These are phyloP conservation scores for Neoconidiobolus thromboides DNA, from an alignment of 371 early-diverging fungal species.

Conservation along the genomic window DNA sequence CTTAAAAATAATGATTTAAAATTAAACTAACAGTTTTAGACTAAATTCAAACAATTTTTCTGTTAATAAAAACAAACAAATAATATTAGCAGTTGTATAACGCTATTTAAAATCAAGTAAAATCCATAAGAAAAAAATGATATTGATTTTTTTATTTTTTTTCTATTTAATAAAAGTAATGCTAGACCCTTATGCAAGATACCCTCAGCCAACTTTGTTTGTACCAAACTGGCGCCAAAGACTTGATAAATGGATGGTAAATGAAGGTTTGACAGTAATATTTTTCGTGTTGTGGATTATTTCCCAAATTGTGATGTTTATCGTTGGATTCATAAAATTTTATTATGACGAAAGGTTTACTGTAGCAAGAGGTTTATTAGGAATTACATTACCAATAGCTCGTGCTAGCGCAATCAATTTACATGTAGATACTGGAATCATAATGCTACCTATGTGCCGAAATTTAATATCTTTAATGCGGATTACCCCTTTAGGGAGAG, in stretches of 20 bases:
- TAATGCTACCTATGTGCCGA: constrained; percentile 65
- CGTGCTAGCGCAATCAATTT: constrained; percentile 41
- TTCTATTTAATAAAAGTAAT: neutral
- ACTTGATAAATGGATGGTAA: neutral
- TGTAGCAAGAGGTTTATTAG: neutral
- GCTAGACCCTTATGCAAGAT: constrained; percentile 1
- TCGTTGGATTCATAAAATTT: neutral
- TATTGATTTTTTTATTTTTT: too few relatives aligned
- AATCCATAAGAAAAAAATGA: too few relatives aligned
- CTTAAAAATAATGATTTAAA: too few relatives aligned
- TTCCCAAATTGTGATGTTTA: neutral
- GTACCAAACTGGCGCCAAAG: neutral
- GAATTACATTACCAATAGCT: constrained; percentile 21
- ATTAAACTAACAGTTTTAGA: too few relatives aligned
- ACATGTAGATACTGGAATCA: constrained; percentile 48
- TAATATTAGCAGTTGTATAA: too few relatives aligned
- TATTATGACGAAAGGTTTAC: neutral
- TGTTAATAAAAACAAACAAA: too few relatives aligned
- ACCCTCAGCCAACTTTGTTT: neutral
- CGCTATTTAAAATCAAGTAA: too few relatives aligned
- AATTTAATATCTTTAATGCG: constrained; percentile 52
- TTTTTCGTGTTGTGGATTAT: neutral
- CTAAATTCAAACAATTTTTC: too few relatives aligned
- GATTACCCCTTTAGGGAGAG: constrained; percentile 40
- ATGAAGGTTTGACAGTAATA: neutral